A percentile compares a stretch with the other conserved stretches of the same genome.
Conservation (phyloP, 1,284 basidiomycete genomes). For the Fomitopsis schrenkii region DNA sequence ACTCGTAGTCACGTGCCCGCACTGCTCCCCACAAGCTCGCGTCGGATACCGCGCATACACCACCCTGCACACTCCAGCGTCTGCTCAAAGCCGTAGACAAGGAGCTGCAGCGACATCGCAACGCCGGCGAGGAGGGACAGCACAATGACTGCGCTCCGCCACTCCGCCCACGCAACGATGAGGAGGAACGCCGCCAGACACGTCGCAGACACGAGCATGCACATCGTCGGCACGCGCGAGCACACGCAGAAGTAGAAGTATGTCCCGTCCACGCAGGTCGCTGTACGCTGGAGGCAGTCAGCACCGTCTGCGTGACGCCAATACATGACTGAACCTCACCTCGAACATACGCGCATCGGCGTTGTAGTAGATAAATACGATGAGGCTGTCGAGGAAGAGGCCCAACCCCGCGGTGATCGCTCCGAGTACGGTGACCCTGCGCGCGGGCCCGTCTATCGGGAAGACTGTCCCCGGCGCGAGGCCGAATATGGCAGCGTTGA, state of each 20-base stretch:
- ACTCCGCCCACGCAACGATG: background rate
- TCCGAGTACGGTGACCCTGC: conserved; percentile 47
- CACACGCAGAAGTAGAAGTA: conserved; percentile 66
- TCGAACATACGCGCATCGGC: conserved; percentile 45
- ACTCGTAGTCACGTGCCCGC: too few species aligned
- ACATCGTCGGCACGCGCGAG: conserved; percentile 55
- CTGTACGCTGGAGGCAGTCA: conserved; percentile 35
- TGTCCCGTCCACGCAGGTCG: conserved; percentile 52
- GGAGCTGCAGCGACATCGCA: background rate
- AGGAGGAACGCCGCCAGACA: background rate
- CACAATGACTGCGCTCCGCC: background rate
- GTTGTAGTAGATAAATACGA: conserved; percentile 51
- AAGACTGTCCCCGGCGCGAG: conserved; percentile 50
- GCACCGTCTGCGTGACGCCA: too few species aligned
- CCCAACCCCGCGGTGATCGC: conserved; percentile 59
- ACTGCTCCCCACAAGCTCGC: too few species aligned
- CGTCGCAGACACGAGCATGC: conserved; percentile 46
- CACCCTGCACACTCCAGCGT: too few species aligned
- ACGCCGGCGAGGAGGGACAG: background rate
- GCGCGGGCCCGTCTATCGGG: conserved; percentile 38
- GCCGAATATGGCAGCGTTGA: conserved; percentile 49
- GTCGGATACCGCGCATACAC: too few species aligned
- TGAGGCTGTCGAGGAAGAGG: conserved; percentile 56
- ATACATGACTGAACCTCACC: conserved; percentile 28
- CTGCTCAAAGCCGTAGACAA: background rate